Conservation (phyloP, 164 flowering plant species). For the Annona cherimola region DNA sequence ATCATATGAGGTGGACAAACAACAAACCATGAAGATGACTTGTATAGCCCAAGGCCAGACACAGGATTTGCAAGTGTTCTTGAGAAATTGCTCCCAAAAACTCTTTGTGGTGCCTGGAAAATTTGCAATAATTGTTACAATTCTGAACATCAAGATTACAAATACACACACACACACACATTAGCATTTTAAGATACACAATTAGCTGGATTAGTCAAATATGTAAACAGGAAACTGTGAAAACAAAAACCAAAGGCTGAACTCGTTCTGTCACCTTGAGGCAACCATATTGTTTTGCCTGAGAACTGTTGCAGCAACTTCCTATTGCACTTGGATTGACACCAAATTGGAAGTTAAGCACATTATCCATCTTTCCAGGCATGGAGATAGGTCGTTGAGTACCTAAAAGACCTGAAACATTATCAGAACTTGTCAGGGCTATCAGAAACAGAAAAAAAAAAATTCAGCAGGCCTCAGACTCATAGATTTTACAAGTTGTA, state of each 20-base stretch:
- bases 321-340: constrained; percentile 3
- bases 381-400: constrained; percentile 15
- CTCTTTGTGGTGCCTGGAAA: constrained; percentile 19
- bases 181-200: not conserved
- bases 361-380: constrained; percentile 17
- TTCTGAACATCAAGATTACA: not conserved
- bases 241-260: not conserved
- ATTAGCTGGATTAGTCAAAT: not conserved
- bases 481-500: not conserved
- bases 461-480: not conserved
- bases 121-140: constrained; percentile 6
- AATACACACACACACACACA: not conserved
- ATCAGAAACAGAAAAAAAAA: constrained; percentile 1
- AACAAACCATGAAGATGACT: constrained; percentile 21
- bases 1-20: not conserved
- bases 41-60: constrained; percentile 12
- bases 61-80: constrained; percentile 14
- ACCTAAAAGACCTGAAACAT: constrained; percentile 26
- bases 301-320: not conserved
- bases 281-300: constrained; percentile 18
- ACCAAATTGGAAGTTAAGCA: constrained; percentile 10
- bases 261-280: constrained; percentile 19
- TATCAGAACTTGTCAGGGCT: not conserved
- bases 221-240: not conserved
- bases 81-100: constrained; percentile 22